Percentiles rank a stretch among this genome's conserved stretches.
Conservation (phyloP, 805 yeast genomes). For the Lipomyces lipofer region DNA sequence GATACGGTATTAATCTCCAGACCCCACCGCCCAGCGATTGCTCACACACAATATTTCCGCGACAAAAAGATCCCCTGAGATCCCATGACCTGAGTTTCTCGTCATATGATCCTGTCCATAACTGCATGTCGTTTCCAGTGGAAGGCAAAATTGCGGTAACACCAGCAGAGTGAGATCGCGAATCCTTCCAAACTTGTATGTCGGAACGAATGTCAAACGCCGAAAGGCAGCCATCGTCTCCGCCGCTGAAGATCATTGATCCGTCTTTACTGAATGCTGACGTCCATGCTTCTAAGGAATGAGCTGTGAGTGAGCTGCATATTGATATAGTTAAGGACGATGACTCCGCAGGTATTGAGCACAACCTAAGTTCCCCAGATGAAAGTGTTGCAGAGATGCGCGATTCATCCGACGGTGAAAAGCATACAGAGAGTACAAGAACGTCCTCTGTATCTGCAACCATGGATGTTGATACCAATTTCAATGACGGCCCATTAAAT, state of each 20-base stretch:
- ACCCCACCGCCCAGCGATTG: constrained; percentile 86
- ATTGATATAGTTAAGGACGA: neutral
- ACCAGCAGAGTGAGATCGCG: constrained; percentile 83
- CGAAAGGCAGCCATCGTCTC: constrained; percentile 75
- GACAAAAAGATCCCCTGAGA: constrained; percentile 50
- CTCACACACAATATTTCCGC: constrained; percentile 44
- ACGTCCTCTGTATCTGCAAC: constrained; percentile 14
- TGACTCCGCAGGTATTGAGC: neutral
- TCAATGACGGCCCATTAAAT: constrained; percentile 6
- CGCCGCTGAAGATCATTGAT: constrained; percentile 68
- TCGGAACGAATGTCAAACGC: constrained; percentile 40
- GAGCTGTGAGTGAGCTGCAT: constrained; percentile 38
- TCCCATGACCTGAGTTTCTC: constrained; percentile 73
- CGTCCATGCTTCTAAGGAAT: constrained; percentile 87
- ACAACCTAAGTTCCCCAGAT: constrained; percentile 53
- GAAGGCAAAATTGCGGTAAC: constrained; percentile 74
- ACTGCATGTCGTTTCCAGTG: constrained; percentile 44
- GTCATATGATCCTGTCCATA: constrained; percentile 93
- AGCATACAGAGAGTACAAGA: constrained; percentile 56
- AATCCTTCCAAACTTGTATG: constrained; percentile 35
- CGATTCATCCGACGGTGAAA: constrained; percentile 48
- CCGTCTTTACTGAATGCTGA: constrained; percentile 56
- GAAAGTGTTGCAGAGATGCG: constrained; percentile 62
- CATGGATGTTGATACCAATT: neutral
- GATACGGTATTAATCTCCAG: constrained; percentile 80